A percentile compares a stretch with the other conserved stretches of the same genome.
Conservation (phyloP, 148 eudicot genomes). For the Nepenthes mirabilis region DNA sequence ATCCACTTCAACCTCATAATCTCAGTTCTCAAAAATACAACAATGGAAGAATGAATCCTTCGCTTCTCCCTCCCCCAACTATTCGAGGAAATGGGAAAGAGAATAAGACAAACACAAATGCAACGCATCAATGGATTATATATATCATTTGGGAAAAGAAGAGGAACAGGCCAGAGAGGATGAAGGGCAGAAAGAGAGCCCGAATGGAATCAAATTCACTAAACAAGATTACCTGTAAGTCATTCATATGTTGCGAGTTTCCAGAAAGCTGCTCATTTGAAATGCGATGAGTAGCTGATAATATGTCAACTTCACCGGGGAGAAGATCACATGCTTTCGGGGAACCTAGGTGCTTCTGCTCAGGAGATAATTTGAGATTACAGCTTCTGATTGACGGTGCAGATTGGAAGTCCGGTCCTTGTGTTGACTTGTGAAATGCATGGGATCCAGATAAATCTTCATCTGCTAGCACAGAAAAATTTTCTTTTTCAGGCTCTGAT, state of each 20-base stretch:
- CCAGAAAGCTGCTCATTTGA: slow-evolving; percentile 7
- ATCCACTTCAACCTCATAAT: background rate
- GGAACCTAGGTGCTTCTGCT: too few species aligned
- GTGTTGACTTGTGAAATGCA: slow-evolving; percentile 9
- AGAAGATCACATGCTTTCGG: too few species aligned
- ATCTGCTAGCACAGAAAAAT: slow-evolving; percentile 2
- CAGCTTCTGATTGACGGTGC: slow-evolving; percentile 1
- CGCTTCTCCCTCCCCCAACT: background rate
- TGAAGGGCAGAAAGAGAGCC: background rate
- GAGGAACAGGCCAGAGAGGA: background rate
- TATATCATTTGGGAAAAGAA: background rate
- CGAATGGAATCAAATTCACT: background rate
- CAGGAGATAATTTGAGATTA: slow-evolving; percentile 4
- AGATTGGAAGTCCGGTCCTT: background rate
- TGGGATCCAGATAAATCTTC: slow-evolving; percentile 10
- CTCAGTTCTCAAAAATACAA: background rate
- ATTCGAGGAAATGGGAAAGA: background rate
- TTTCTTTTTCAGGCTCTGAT: background rate
- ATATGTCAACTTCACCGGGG: background rate
- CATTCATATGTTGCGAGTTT: slow-evolving; percentile 4
- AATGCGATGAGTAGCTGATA: background rate
- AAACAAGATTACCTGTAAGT: slow-evolving; percentile 10
- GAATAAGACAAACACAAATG: background rate
- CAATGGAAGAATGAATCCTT: too few species aligned
- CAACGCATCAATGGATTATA: background rate